These are phyloP conservation scores for Yamadazyma friedrichii DNA, from an alignment of 1,139 yeast species.

Conservation along the genomic window DNA sequence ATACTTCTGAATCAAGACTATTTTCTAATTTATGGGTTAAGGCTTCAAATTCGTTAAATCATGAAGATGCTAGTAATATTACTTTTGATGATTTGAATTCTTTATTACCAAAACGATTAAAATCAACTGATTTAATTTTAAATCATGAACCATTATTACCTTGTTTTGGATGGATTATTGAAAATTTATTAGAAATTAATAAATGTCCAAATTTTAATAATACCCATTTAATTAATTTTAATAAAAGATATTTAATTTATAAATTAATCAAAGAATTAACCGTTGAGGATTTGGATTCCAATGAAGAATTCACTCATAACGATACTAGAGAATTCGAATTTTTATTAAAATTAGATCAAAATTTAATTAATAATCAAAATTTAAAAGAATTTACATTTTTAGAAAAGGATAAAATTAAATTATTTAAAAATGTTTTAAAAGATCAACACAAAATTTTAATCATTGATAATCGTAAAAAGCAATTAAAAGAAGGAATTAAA, in stretches of 20 bases:
- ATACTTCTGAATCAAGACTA: constrained; percentile 77
- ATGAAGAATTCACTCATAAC: constrained; percentile 26
- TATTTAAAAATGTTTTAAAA: constrained; percentile 32
- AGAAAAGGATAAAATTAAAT: constrained; percentile 27
- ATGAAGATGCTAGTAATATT: constrained; percentile 19
- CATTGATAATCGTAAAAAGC: constrained; percentile 37
- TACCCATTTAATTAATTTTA: constrained; percentile 34
- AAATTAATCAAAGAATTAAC: constrained; percentile 42
- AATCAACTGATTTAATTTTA: constrained; percentile 26
- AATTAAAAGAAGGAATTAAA: constrained; percentile 19
- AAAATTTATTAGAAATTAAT: constrained; percentile 39
- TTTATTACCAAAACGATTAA: constrained; percentile 35
- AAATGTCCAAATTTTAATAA: constrained; percentile 31
- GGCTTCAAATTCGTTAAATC: constrained; percentile 38
- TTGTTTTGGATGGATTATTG: constrained; percentile 71
- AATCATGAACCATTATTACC: constrained; percentile 53
- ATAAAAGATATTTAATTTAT: constrained; percentile 43
- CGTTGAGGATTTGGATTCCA: constrained; percentile 30
- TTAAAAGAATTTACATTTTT: constrained; percentile 26
- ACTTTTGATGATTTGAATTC: constrained; percentile 30
- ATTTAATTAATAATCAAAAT: constrained; percentile 27
- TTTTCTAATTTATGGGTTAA: constrained; percentile 66
- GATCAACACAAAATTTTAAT: constrained; percentile 37
- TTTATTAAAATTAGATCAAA: constrained; percentile 41
- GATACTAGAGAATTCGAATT: constrained; percentile 48